Evolutionary conservation across 345 rosid species (phyloP), one percentile per base, ranked within the genome.

Genomic region (Stellera chamaejasme): DNA sequence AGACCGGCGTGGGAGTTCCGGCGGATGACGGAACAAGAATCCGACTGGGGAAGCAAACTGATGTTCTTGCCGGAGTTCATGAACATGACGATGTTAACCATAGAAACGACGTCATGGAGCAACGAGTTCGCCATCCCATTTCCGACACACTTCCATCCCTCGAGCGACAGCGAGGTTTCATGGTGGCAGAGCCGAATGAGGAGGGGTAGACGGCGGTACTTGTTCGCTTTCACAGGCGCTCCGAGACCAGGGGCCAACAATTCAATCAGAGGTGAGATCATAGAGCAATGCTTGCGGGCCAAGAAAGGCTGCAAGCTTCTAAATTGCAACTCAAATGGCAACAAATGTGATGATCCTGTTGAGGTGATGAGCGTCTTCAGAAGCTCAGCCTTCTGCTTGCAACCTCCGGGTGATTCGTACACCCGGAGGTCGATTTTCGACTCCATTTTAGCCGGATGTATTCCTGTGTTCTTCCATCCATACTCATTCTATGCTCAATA

Each of bases 401-500:
- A 77, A 56, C 88, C 85, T 0, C 70, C 77, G 2, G 91, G 91
- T 0, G 91, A 82, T 65, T 84, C 88, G 48, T 69, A 52, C 62
- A 84, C 82, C 7, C 71, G 91, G 49, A 70, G 82, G 47, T 81
- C 88, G 52, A 61, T 69, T 0, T 84, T 84, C 55, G 88, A 81
- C 65, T 72, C 91, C 15, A 81, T 84, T 4, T 44, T 81, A 16
- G 79, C 82, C 0, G 80, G 88, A 4, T 83, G 84, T 55, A 76
- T 80, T 49, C 91, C 85, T 3, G 85, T 81, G 15, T 84, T 79
- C 80, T 84, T 84, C 42, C 79, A 74, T 63, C 82, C 75, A 3
- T 72, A 58, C 13, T 78, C 85, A 0, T 81, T 74, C 0, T 77
- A 77, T 54, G 66, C 62, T 43, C 83, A 84, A 54, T 84, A 84